Conservation (phyloP, 495 filamentous ascomycete species). For the Penicillium simplicissimum region DNA sequence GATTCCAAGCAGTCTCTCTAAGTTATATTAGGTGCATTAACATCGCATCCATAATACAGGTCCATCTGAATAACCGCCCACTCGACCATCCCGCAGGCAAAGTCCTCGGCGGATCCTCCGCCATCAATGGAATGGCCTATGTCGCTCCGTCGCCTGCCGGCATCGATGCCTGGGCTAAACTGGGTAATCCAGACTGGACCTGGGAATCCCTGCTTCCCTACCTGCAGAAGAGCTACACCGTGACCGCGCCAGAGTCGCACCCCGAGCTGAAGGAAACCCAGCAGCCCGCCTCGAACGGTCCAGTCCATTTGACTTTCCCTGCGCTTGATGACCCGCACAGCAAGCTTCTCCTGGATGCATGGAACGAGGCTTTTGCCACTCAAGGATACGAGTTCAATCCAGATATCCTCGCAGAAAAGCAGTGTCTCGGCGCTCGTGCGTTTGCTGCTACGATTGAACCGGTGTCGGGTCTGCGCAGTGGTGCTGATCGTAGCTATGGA, state of each 20-base stretch:
- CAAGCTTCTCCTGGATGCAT: constrained; percentile 22
- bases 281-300: constrained; percentile 7
- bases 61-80: constrained; percentile 25
- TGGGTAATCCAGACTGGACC: constrained; percentile 57
- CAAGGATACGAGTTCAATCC: constrained; percentile 19
- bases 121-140: constrained; percentile 32
- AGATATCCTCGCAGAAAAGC: constrained; percentile 16
- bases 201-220: constrained; percentile 53
- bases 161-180: constrained; percentile 54
- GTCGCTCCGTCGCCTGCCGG: constrained; percentile 37
- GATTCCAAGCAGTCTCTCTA: background rate
- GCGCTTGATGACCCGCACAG: constrained; percentile 7
- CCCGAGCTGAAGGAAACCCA: background rate
- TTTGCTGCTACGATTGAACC: constrained; percentile 27
- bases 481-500: constrained; percentile 30
- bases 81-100: constrained; percentile 31
- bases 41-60: background rate
- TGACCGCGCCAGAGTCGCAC: background rate
- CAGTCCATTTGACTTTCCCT: constrained; percentile 30
- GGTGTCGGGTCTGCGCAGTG: constrained; percentile 34
- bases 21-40: background rate
- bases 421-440: constrained; percentile 18
- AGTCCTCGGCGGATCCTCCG: constrained; percentile 37
- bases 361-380: constrained; percentile 25
- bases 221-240: constrained; percentile 21